Base-by-base conservation (phyloP, 1,284 basidiomycete genomes). In the Ganoderma lucidum region DNA sequence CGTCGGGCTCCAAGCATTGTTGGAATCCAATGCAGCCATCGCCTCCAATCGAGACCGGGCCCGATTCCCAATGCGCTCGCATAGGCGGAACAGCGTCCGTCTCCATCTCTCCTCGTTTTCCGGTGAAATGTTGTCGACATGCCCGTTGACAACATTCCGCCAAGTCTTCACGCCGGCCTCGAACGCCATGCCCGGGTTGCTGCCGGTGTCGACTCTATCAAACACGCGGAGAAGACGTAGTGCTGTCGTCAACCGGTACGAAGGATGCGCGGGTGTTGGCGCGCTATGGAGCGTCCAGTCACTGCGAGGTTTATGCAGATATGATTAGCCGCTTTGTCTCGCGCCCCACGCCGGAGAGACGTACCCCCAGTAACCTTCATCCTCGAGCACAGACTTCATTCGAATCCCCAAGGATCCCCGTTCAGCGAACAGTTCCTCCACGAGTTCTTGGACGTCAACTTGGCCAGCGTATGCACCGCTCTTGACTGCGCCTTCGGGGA, bases 341-440 rank as follows among this genome's bases (percentile, higher is more conserved):
- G 12, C 28, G 37, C n/a, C 32, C 53, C 39, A 58, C 39, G 0
- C n/a, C 3, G 5, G 14, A 19, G 3, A 14, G 10, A 77, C 82
- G 73, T 80, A 95, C 95, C 89, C 88, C 91, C 92, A 95, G 75
- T 95, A 96, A 6, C 88, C 88, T 72, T 90, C 85, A 14, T 81
- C 79, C 56, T 85, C 77, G 41, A 96, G 82, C 3, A 85, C 74
- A 30, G 81, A 77, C 76, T 84, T 85, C 79, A 92, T 86, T 79
- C 80, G 81, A 42, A 74, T 68, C 19, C 85, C 84, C 10, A 83
- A 66, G 6, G 75, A 70, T 42, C 59, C 59, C 30, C 82, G 83
- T 73, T 78, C 64, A 6, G 78, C 70, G 67, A 92, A 86, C 41
- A 90, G 70, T 41, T 78, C 74, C 70, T 91, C 87, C 4, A 93